phyloP scores from a whole-genome alignment of 2,329 filamentous ascomycete genomes.

The Cryphonectria parasitica region DNA sequence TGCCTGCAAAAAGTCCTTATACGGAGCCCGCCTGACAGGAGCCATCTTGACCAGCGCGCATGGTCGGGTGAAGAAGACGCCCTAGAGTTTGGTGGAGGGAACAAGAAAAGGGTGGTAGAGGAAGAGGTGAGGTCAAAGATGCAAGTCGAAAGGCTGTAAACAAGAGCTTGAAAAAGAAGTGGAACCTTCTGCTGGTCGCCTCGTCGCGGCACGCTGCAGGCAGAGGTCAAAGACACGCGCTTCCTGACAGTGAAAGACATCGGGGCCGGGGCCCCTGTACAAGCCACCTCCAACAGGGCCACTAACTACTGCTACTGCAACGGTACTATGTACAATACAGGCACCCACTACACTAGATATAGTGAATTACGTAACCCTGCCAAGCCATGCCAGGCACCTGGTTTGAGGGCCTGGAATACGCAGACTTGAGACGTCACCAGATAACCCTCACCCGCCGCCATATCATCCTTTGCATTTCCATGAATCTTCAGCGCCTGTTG shows the following conservation, averaged over 20 bases:
- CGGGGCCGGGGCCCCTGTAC: not conserved
- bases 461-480: not conserved
- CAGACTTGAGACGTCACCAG: slow-evolving; percentile 25
- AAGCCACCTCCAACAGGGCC: not conserved
- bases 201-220: slow-evolving; percentile 11
- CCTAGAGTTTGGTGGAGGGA: not conserved
- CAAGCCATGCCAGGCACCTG: slow-evolving; percentile 1
- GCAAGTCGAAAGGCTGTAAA: slow-evolving; percentile 24
- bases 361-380: slow-evolving; percentile 18
- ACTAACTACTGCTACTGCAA: not conserved
- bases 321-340: no score
- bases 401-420: not conserved
- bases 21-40: slow-evolving; percentile 63
- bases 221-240: slow-evolving; percentile 5
- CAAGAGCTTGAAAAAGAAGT: slow-evolving; percentile 28
- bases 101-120: not conserved
- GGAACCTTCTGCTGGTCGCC: not conserved
- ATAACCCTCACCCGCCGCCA: not conserved
- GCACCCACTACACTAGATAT: not conserved
- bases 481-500: not conserved
- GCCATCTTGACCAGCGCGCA: slow-evolving; percentile 54
- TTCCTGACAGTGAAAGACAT: not conserved
- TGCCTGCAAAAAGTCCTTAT: slow-evolving; percentile 90
- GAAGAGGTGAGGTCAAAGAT: slow-evolving; percentile 1
- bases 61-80: slow-evolving; percentile 42